phyloP scores from a whole-genome alignment of 371 early-diverging fungal genomes.

The Fennellomyces sp. region DNA sequence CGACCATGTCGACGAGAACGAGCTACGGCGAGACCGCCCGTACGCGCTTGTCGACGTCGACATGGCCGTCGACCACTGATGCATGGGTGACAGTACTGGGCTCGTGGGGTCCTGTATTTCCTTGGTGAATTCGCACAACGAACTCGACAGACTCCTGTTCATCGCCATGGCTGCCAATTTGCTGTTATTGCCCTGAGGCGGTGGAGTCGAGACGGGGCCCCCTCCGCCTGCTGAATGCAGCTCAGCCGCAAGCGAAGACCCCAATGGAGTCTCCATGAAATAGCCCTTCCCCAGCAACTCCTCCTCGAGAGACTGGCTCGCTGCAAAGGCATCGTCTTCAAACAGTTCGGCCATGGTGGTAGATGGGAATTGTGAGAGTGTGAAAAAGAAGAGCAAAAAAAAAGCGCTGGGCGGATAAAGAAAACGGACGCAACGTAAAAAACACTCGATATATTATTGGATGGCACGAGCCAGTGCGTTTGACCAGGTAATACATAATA shows the following conservation, averaged over 20 bases:
- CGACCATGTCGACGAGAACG: conserved; percentile 40
- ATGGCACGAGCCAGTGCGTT: too few relatives aligned
- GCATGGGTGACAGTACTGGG: conserved; percentile 26
- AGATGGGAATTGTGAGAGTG: background rate
- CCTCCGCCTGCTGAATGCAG: conserved; percentile 45
- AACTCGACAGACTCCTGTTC: conserved; percentile 25
- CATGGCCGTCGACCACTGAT: conserved; percentile 41
- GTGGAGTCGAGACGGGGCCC: conserved; percentile 19
- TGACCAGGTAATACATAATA: too few relatives aligned
- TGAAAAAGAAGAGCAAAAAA: background rate
- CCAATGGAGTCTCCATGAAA: conserved; percentile 36
- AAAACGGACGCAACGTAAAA: background rate
- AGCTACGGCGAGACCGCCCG: conserved; percentile 41
- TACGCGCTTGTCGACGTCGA: conserved; percentile 24
- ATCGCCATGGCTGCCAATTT: conserved; percentile 42
- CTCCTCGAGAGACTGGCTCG: conserved; percentile 46
- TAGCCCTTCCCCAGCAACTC: conserved; percentile 52
- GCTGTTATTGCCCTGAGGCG: conserved; percentile 12
- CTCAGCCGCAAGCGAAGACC: conserved; percentile 54
- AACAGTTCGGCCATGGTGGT: conserved; percentile 19
- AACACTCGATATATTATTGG: too few relatives aligned
- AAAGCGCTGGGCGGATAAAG: background rate
- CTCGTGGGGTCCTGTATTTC: conserved; percentile 9
- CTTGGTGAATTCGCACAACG: conserved; percentile 7
- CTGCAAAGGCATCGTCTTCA: conserved; percentile 46